A percentile compares a stretch with the other conserved stretches of the same genome.
phyloP scores from a whole-genome alignment of 768 basidiomycete genomes.

The Trametes cingulata region DNA sequence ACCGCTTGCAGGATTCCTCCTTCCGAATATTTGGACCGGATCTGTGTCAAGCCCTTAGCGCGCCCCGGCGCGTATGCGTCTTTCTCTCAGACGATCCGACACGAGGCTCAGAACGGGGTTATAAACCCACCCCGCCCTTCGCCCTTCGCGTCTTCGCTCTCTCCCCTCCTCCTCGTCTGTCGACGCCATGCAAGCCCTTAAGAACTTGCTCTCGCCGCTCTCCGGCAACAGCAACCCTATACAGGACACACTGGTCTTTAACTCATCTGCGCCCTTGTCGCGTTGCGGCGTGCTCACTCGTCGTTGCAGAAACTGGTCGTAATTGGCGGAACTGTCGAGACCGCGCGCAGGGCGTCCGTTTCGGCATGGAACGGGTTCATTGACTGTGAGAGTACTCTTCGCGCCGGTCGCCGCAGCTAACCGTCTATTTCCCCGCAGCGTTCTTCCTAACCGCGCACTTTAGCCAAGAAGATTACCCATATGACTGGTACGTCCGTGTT shows the following conservation, averaged over 20 bases:
- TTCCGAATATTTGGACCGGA: constrained; percentile 14
- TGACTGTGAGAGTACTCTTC: constrained; percentile 58
- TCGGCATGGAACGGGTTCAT: constrained; percentile 91
- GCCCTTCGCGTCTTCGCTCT: constrained; percentile 19
- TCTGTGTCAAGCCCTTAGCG: constrained; percentile 4
- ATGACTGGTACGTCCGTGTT: constrained; percentile 62
- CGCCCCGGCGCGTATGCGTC: not conserved
- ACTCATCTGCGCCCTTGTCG: not conserved
- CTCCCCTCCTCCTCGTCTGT: constrained; percentile 13
- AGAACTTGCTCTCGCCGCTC: constrained; percentile 67
- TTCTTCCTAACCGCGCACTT: constrained; percentile 92
- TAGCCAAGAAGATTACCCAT: constrained; percentile 84
- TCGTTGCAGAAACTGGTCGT: constrained; percentile 77
- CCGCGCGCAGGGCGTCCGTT: constrained; percentile 75
- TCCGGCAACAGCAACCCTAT: constrained; percentile 62
- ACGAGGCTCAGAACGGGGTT: constrained; percentile 23
- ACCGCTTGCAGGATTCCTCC: constrained; percentile 15
- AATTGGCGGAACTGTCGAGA: constrained; percentile 87
- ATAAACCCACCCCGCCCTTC: constrained; percentile 23
- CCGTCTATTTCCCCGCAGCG: constrained; percentile 40
- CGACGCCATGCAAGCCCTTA: constrained; percentile 64
- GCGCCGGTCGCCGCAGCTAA: constrained; percentile 2
- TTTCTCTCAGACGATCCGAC: constrained; percentile 13
- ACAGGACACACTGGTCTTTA: constrained; percentile 74
- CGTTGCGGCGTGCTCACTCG: not conserved